These are phyloP conservation scores for Rhizopus sp. DNA, from an alignment of 371 early-diverging fungal genomes.

Conservation along the genomic window DNA sequence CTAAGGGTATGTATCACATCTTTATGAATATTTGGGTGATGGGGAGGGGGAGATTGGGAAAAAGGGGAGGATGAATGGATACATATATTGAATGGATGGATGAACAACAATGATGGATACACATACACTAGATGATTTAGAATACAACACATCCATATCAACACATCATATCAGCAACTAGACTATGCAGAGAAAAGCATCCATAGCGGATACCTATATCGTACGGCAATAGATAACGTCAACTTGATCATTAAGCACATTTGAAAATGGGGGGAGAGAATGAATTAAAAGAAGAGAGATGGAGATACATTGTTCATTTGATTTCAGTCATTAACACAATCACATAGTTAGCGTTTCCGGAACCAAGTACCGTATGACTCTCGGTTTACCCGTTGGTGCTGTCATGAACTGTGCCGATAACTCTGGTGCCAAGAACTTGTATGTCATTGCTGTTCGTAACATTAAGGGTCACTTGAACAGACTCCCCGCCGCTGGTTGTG, in stretches of 20 bases:
- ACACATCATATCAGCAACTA: neutral
- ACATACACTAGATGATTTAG: neutral
- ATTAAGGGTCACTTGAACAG: constrained; percentile 98
- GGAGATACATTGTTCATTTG: too few species aligned
- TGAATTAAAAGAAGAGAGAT: neutral
- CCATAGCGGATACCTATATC: constrained; percentile 4
- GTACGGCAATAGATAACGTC: neutral
- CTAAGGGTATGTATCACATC: constrained; percentile 16
- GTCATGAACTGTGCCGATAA: constrained; percentile 99
- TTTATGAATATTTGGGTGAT: neutral
- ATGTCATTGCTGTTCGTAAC: constrained; percentile 98
- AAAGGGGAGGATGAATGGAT: constrained; percentile 25
- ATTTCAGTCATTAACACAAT: constrained; percentile 5
- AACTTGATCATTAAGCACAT: neutral
- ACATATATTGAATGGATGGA: constrained; percentile 9
- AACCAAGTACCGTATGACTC: constrained; percentile 98
- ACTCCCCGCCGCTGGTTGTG: constrained; percentile 99
- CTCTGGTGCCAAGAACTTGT: constrained; percentile 99
- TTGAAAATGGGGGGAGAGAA: neutral
- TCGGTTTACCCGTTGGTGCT: constrained; percentile 99
- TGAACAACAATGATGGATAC: neutral
- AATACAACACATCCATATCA: neutral
- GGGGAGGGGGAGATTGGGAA: neutral
- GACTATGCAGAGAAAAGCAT: neutral
- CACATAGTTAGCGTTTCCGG: constrained; percentile 74